These are phyloP conservation scores for Hymenoscyphus fructigenus DNA, from an alignment of 2,329 filamentous ascomycete species.

Conservation along the genomic window DNA sequence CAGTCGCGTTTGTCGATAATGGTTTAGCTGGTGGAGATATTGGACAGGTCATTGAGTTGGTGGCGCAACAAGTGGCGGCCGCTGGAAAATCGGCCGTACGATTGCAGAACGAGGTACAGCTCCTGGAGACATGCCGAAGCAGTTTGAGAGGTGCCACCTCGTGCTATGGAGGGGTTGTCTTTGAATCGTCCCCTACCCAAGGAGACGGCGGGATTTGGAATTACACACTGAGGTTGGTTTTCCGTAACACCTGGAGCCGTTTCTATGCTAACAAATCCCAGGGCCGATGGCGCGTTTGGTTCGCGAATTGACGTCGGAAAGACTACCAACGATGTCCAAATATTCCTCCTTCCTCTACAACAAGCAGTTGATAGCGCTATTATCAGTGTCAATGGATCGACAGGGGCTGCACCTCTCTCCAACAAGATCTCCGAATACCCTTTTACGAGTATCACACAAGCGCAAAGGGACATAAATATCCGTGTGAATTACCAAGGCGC, in stretches of 20 bases:
- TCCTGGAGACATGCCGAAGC: slow-evolving; percentile 63
- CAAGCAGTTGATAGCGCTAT: slow-evolving; percentile 76
- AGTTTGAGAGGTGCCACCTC: slow-evolving; percentile 61
- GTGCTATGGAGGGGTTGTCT: slow-evolving; percentile 74
- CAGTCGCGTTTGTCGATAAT: slow-evolving; percentile 77
- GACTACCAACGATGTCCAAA: slow-evolving; percentile 70
- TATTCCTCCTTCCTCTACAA: slow-evolving; percentile 79
- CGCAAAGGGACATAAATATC: slow-evolving; percentile 66
- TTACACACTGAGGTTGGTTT: slow-evolving; percentile 62
- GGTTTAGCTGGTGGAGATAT: slow-evolving; percentile 69
- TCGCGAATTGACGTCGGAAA: slow-evolving; percentile 61
- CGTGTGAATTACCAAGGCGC: slow-evolving; percentile 68
- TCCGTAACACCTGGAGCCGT: background rate
- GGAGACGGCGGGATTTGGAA: slow-evolving; percentile 72
- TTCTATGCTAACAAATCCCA: background rate
- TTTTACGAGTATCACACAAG: slow-evolving; percentile 69
- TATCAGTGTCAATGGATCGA: slow-evolving; percentile 47
- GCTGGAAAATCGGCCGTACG: slow-evolving; percentile 57
- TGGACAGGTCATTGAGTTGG: slow-evolving; percentile 62
- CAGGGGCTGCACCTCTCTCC: slow-evolving; percentile 43
- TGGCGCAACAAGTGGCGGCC: slow-evolving; percentile 57
- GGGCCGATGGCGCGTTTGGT: slow-evolving; percentile 71
- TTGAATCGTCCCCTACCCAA: slow-evolving; percentile 72
- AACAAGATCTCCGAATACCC: slow-evolving; percentile 64
- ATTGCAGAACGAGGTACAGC: slow-evolving; percentile 53